phyloP scores from a whole-genome alignment of 306 rosid genomes.

The Pyrus communis region DNA sequence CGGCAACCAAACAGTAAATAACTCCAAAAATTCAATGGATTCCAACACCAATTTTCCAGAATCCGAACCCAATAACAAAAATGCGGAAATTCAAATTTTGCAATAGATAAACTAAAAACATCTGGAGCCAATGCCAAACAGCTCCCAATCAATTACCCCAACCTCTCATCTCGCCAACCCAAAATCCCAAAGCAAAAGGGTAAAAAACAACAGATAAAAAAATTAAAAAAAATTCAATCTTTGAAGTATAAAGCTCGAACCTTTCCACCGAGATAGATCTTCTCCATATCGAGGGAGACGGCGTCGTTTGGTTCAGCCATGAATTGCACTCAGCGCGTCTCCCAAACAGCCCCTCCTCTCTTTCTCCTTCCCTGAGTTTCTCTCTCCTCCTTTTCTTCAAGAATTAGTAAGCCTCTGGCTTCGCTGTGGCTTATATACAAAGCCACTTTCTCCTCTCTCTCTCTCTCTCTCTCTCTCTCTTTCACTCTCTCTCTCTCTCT shows the following conservation, averaged over 20 bases:
- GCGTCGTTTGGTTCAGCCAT: conserved; percentile 67
- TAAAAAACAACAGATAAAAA: background rate
- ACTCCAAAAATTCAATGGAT: conserved; percentile 3
- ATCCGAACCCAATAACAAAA: background rate
- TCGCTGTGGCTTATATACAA: conserved; percentile 62
- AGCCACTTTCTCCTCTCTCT: conserved; percentile 23
- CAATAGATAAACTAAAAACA: background rate
- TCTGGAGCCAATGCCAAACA: background rate
- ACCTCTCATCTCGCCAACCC: background rate
- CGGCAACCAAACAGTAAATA: background rate
- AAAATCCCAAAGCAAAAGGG: background rate
- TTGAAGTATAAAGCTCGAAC: conserved; percentile 23
- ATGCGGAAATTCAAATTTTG: background rate
- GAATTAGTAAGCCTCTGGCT: conserved; percentile 24
- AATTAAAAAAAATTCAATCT: background rate
- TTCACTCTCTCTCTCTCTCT: conserved; percentile 12
- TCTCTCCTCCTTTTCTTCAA: conserved; percentile 16
- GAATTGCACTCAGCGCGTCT: conserved; percentile 41
- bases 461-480: conserved; percentile 13
- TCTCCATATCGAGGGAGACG: conserved; percentile 71
- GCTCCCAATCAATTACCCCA: background rate
- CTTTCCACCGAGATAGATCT: conserved; percentile 97
- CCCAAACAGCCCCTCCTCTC: conserved; percentile 30
- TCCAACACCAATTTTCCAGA: background rate
- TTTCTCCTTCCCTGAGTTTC: background rate